Conservation (phyloP, 2,329 filamentous ascomycete genomes). For the Graphilbum fragrans region DNA sequence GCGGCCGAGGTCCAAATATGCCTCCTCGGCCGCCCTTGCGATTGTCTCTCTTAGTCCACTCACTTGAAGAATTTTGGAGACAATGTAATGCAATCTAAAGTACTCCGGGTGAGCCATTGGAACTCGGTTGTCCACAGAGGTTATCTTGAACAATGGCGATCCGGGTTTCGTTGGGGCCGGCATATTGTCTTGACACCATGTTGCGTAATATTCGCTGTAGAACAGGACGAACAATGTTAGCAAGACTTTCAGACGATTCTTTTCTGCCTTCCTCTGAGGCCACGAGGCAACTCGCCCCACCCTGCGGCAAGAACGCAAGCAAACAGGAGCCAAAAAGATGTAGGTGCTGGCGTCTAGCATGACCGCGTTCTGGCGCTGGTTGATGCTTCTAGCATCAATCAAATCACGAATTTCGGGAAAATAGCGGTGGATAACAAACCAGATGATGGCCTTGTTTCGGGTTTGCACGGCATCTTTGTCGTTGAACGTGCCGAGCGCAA, state of each 20-base stretch:
- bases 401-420: slow-evolving; percentile 2
- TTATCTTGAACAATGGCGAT: not conserved
- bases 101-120: not conserved
- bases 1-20: not conserved
- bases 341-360: not conserved
- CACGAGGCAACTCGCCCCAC: no score
- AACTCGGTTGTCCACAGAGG: not conserved
- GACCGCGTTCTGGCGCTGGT: slow-evolving; percentile 1
- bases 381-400: slow-evolving; percentile 5
- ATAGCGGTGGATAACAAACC: slow-evolving; percentile 4
- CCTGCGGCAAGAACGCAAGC: not conserved
- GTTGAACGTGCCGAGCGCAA: slow-evolving; percentile 1
- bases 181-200: no score
- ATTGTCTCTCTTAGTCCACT: not conserved
- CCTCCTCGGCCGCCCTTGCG: not conserved
- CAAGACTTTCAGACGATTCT: no score
- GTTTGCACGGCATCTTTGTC: not conserved
- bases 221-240: no score
- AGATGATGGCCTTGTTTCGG: slow-evolving; percentile 1
- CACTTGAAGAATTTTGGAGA: not conserved
- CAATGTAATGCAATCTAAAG: not conserved
- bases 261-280: no score
- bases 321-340: not conserved
- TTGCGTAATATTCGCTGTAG: no score
- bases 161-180: not conserved